Conservation (phyloP, 306 rosid genomes). For the Hippophae gyantsensis region DNA sequence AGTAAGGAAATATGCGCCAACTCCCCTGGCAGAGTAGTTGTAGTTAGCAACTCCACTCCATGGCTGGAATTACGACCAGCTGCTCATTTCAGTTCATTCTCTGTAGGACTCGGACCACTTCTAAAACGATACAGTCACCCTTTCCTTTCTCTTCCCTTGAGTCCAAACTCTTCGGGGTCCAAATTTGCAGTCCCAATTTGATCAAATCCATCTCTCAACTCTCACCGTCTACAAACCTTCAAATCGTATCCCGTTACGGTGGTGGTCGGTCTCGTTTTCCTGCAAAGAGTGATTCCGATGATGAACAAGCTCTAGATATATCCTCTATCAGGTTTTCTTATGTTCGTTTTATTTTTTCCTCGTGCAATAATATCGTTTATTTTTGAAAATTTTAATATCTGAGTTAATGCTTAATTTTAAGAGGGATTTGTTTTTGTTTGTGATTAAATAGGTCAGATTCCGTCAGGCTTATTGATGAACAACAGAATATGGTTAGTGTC, state of each 20-base stretch:
- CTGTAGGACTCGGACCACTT: constrained; percentile 8
- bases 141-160: constrained; percentile 27
- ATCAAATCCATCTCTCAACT: constrained; percentile 20
- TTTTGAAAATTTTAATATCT: constrained; percentile 1
- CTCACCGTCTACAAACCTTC: constrained; percentile 16
- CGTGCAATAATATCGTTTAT: neutral
- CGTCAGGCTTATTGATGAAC: constrained; percentile 80
- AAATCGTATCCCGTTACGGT: constrained; percentile 45
- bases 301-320: constrained; percentile 54
- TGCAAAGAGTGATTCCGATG: constrained; percentile 30
- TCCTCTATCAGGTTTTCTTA: constrained; percentile 42
- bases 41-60: constrained; percentile 18
- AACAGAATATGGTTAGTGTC: constrained; percentile 80
- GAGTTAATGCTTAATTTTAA: constrained; percentile 1
- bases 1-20: constrained; percentile 5
- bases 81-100: constrained; percentile 36
- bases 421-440: constrained; percentile 15
- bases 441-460: constrained; percentile 57
- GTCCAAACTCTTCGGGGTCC: constrained; percentile 49
- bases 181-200: constrained; percentile 23
- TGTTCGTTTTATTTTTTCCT: neutral
- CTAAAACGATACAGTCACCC: constrained; percentile 19
- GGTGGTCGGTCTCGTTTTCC: constrained; percentile 41
- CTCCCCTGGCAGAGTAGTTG: neutral
- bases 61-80: constrained; percentile 68